Percentiles rank a stretch among this genome's conserved stretches.
Evolutionary conservation across 352 stramenopile genomes (phyloP).

Genomic region (Phytophthora crassamura): DNA sequence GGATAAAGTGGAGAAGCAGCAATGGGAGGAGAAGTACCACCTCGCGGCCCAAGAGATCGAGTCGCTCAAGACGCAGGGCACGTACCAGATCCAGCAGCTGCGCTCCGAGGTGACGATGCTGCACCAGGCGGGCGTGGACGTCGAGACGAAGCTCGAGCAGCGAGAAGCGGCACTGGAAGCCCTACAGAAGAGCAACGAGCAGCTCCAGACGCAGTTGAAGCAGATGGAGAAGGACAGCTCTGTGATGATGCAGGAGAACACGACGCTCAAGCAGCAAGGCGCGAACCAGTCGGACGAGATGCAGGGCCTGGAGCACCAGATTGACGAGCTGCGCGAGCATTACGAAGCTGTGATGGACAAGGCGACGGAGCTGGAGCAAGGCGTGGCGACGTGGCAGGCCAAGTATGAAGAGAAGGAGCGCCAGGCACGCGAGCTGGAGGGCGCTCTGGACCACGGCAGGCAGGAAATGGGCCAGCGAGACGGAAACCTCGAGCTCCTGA

Average conservation of each 20-base stretch:
- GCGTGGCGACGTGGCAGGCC: constrained; percentile 42
- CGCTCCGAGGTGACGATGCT: constrained; percentile 56
- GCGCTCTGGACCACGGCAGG: constrained; percentile 31
- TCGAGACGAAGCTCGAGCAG: constrained; percentile 57
- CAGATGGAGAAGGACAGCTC: constrained; percentile 55
- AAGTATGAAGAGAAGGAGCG: constrained; percentile 48
- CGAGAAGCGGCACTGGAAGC: constrained; percentile 42
- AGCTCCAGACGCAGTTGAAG: constrained; percentile 49
- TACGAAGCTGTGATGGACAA: constrained; percentile 47
- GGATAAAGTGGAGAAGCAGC: constrained; percentile 68
- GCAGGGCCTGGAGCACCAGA: constrained; percentile 48
- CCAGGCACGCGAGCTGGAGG: constrained; percentile 39
- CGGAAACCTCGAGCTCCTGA: constrained; percentile 43
- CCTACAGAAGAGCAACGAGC: constrained; percentile 51
- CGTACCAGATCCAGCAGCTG: constrained; percentile 62
- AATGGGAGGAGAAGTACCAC: constrained; percentile 83
- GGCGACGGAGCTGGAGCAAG: constrained; percentile 41
- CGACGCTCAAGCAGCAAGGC: constrained; percentile 46
- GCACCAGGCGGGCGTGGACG: constrained; percentile 49
- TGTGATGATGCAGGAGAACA: constrained; percentile 51
- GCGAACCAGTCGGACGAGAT: constrained; percentile 47
- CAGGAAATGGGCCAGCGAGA: constrained; percentile 47
- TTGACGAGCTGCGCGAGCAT: constrained; percentile 49
- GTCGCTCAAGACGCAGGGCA: constrained; percentile 54
- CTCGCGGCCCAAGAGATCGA: constrained; percentile 61